Percentiles rank a stretch among this genome's conserved stretches.
These are phyloP conservation scores for Fulvia fulva DNA, from an alignment of 2,329 filamentous ascomycete species.

Conservation along the genomic window DNA sequence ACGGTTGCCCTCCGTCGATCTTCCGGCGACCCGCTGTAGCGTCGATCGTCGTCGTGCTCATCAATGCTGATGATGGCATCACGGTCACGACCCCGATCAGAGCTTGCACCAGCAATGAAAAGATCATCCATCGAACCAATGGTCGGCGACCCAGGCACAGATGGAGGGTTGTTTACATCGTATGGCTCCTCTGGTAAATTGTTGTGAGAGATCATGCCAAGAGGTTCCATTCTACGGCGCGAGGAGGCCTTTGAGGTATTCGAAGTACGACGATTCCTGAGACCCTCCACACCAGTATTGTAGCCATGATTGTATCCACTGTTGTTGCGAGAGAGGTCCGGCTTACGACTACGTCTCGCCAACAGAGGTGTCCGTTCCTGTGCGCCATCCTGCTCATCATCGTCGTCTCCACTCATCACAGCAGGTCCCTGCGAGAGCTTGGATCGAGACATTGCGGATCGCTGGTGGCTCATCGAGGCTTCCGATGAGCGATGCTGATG, in stretches of 20 bases:
- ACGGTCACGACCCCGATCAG: slow-evolving; percentile 36
- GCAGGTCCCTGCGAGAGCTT: slow-evolving; percentile 1
- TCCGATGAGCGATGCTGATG: slow-evolving; percentile 21
- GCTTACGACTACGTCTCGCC: slow-evolving; percentile 30
- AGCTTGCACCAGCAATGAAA: slow-evolving; percentile 58
- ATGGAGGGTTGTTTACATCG: slow-evolving; percentile 64
- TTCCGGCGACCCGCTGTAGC: slow-evolving; percentile 39
- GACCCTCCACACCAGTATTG: slow-evolving; percentile 14
- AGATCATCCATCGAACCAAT: slow-evolving; percentile 57
- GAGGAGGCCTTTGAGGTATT: slow-evolving; percentile 27
- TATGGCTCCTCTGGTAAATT: slow-evolving; percentile 27
- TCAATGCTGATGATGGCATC: slow-evolving; percentile 52
- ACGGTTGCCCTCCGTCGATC: slow-evolving; percentile 49
- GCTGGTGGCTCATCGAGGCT: slow-evolving; percentile 12
- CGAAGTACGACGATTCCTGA: slow-evolving; percentile 29
- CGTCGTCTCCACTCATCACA: slow-evolving; percentile 44
- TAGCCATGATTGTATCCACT: slow-evolving; percentile 29
- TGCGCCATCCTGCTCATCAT: slow-evolving; percentile 42
- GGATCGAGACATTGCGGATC: slow-evolving; percentile 5
- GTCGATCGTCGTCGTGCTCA: slow-evolving; percentile 29
- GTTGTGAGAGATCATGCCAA: slow-evolving; percentile 11
- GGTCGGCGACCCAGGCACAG: slow-evolving; percentile 56
- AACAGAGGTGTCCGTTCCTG: slow-evolving; percentile 57
- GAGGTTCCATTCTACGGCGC: slow-evolving; percentile 11
- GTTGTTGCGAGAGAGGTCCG: slow-evolving; percentile 28